phyloP scores from a whole-genome alignment of 164 flowering plant genomes.

The Stephania japonica region DNA sequence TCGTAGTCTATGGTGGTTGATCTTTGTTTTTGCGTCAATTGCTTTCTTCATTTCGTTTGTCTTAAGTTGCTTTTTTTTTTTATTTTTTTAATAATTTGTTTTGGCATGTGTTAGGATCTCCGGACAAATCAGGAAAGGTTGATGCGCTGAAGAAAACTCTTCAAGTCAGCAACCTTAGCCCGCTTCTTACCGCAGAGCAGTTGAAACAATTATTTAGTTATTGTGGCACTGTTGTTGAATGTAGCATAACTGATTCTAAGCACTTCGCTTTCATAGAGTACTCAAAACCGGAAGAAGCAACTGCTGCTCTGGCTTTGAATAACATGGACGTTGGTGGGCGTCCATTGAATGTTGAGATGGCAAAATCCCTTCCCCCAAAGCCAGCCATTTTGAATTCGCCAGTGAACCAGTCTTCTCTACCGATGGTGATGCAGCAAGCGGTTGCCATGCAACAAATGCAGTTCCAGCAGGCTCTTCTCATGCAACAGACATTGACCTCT shows the following conservation, averaged over 20 bases:
- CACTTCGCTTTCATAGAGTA: conserved; percentile 93
- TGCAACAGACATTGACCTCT: conserved; percentile 89
- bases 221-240: conserved; percentile 89
- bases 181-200: conserved; percentile 86
- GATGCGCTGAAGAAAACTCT: conserved; percentile 70
- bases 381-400: conserved; percentile 37
- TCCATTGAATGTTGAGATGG: conserved; percentile 97
- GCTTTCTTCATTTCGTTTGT: conserved; percentile 1
- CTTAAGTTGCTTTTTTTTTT: neutral
- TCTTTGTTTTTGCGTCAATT: neutral
- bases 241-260: conserved; percentile 85
- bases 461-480: conserved; percentile 90
- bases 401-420: conserved; percentile 60
- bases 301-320: conserved; percentile 80
- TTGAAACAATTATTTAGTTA: conserved; percentile 82
- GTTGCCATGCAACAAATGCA: conserved; percentile 99
- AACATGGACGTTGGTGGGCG: conserved; percentile 95
- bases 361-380: conserved; percentile 86
- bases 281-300: conserved; percentile 95
- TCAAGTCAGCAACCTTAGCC: conserved; percentile 95
- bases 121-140: conserved; percentile 52
- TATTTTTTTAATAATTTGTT: neutral
- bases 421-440: conserved; percentile 96
- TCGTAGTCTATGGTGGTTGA: neutral
- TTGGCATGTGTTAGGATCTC: conserved; percentile 33